phyloP scores from a whole-genome alignment of 2,329 filamentous ascomycete genomes.

The Aspergillus neotritici region DNA sequence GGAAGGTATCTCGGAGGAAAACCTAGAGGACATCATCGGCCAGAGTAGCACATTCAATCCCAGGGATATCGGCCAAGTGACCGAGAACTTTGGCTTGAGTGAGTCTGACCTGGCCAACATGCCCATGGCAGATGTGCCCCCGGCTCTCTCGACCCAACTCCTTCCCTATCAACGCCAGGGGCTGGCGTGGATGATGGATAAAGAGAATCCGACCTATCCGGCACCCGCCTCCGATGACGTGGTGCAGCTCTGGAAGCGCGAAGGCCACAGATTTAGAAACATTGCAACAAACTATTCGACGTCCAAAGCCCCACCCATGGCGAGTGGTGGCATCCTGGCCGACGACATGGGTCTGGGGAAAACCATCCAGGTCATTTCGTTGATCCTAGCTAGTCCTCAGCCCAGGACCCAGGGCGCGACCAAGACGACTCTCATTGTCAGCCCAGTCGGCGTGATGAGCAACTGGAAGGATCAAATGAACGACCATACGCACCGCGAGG shows the following conservation, averaged over 20 bases:
- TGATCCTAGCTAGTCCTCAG: slow-evolving; percentile 58
- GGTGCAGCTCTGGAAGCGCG: slow-evolving; percentile 71
- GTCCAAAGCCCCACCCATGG: slow-evolving; percentile 53
- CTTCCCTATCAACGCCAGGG: slow-evolving; percentile 76
- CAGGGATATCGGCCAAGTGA: slow-evolving; percentile 57
- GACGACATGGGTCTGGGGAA: slow-evolving; percentile 94
- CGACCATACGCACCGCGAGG: slow-evolving; percentile 61
- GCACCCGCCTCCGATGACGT: slow-evolving; percentile 52
- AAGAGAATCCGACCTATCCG: slow-evolving; percentile 66
- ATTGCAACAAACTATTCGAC: slow-evolving; percentile 67
- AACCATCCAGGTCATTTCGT: slow-evolving; percentile 76
- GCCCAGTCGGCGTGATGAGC: slow-evolving; percentile 80
- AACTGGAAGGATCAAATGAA: slow-evolving; percentile 81
- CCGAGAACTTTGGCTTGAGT: slow-evolving; percentile 64
- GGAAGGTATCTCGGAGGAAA: slow-evolving; percentile 25
- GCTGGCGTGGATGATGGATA: slow-evolving; percentile 72
- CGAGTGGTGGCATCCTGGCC: slow-evolving; percentile 77
- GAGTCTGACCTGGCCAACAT: slow-evolving; percentile 66
- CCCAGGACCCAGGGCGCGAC: slow-evolving; percentile 41
- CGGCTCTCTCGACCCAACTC: slow-evolving; percentile 58
- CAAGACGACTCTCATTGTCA: slow-evolving; percentile 69
- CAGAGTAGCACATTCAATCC: slow-evolving; percentile 64
- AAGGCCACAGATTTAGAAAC: slow-evolving; percentile 53
- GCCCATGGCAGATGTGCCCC: slow-evolving; percentile 66
- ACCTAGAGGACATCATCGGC: slow-evolving; percentile 59